These are phyloP conservation scores for Cyclostephanos tholiformis DNA, from an alignment of 108 stramenopile genomes.

Conservation along the genomic window DNA sequence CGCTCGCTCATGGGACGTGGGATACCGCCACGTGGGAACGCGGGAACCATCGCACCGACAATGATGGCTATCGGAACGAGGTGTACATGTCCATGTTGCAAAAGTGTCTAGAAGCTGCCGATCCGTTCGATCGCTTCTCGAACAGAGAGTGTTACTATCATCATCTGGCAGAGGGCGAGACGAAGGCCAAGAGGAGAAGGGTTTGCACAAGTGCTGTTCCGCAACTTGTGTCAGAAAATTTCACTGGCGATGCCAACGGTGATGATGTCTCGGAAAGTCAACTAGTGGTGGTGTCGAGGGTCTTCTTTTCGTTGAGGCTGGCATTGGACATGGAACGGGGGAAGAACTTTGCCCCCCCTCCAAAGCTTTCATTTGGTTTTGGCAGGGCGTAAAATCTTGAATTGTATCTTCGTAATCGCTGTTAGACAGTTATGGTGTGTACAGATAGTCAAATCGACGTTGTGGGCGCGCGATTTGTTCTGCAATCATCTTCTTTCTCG, in stretches of 20 bases:
- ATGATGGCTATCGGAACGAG: slow-evolving; percentile 75
- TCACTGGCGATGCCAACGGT: slow-evolving; percentile 2
- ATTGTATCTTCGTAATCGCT: background rate
- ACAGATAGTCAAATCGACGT: too few relatives aligned
- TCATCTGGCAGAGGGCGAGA: slow-evolving; percentile 16
- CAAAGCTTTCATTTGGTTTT: slow-evolving; percentile 69
- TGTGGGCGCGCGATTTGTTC: too few relatives aligned
- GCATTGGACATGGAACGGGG: slow-evolving; percentile 54
- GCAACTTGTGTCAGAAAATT: slow-evolving; percentile 23
- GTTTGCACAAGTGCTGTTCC: slow-evolving; percentile 26
- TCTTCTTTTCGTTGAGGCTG: slow-evolving; percentile 52
- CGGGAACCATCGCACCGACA: slow-evolving; percentile 69
- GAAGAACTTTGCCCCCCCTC: slow-evolving; percentile 66
- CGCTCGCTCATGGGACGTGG: slow-evolving; percentile 70
- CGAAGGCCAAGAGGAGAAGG: slow-evolving; percentile 35
- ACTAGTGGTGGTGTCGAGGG: slow-evolving; percentile 57
- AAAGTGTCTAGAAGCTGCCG: slow-evolving; percentile 68
- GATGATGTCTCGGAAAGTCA: slow-evolving; percentile 26
- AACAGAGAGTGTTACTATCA: slow-evolving; percentile 52
- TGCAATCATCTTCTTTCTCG: too few relatives aligned
- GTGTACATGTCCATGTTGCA: slow-evolving; percentile 61
- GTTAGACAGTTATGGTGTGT: too few relatives aligned
- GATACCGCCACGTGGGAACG: slow-evolving; percentile 70
- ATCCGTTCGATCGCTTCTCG: slow-evolving; percentile 54
- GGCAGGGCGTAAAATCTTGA: slow-evolving; percentile 16